Evolutionary conservation across 805 yeast species (phyloP), one percentile per base, ranked within the genome.

Genomic region (Starmerella apis): DNA sequence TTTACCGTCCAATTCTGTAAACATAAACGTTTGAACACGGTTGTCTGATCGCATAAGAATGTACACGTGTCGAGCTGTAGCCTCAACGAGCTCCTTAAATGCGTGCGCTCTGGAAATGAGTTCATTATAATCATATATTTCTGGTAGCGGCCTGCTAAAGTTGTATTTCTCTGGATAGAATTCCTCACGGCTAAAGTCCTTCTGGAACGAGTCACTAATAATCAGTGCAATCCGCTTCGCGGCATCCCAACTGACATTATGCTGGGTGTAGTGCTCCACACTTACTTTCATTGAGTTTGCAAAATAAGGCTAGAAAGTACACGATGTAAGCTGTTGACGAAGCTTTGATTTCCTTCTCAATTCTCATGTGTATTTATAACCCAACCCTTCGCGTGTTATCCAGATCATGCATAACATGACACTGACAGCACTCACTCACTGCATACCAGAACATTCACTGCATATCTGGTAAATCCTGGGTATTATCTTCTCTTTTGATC

Each of bases 121-220:
- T n/a, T 7, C 32, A 8, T 36, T 39, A 30, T 47, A 30, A 27
- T 33, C 43, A 11, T 14, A 27, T 2, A 36, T 33, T 14, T 18
- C 30, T 10, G 53, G 53, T 23, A 41, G 23, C 24, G 42, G 36
- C 38, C 8, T 6, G 16, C 35, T 25, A 27, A 45, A 30, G 31
- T 49, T 39, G 25, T 39, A 46, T 35, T 45, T 22, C 14, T 18
- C 36, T 16, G 56, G 52, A 28, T 43, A 42, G 41, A 14, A 50
- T 44, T 52, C 56, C 20, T 4, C 4, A 10, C 46, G 48, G 16
- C 48, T 27, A 22, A 52, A 50, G 32, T 53, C 56, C 18, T 46
- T 18, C 30, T 50, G 51, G 47, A 50, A 55, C 41, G 54, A 25
- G 33, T 55, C 56, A 20, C 22, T 43, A 8, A 30, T 18, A 2